Percentiles rank a stretch among this genome's conserved stretches.
phyloP scores from a whole-genome alignment of 208 protist genomes.

The Porcisia deanei region DNA sequence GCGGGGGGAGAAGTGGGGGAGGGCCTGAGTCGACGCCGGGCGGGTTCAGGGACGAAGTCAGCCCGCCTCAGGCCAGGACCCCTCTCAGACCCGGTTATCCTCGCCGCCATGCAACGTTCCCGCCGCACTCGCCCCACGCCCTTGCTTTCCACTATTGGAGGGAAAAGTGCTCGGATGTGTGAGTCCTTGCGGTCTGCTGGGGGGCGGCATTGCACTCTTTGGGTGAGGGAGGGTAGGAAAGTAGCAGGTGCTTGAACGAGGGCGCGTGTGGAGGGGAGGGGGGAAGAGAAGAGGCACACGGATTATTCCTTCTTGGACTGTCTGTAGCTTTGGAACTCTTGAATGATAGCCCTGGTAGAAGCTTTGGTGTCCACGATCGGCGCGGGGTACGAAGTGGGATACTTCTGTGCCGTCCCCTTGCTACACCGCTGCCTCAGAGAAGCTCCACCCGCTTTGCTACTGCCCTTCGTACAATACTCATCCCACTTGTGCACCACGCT shows the following conservation, averaged over 20 bases:
- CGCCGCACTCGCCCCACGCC: background rate
- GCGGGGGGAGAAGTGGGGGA: too few species aligned
- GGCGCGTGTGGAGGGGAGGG: background rate
- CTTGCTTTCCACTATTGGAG: too few species aligned
- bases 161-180: background rate
- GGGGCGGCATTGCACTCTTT: background rate
- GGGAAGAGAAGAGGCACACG: background rate
- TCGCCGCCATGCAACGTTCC: background rate
- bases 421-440: background rate
- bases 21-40: too few species aligned
- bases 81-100: background rate
- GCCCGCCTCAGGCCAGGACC: background rate
- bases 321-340: slow-evolving; percentile 44
- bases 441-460: background rate
- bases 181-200: background rate
- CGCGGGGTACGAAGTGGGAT: slow-evolving; percentile 46
- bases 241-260: too few species aligned
- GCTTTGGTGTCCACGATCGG: slow-evolving; percentile 71
- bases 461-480: slow-evolving; percentile 44
- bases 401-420: slow-evolving; percentile 14
- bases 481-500: slow-evolving; percentile 71
- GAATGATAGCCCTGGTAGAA: slow-evolving; percentile 48
- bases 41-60: background rate
- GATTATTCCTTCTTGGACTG: slow-evolving; percentile 10
- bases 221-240: background rate